Base-by-base conservation (phyloP, 2,329 filamentous ascomycete genomes). In the Beauveria pseudobassiana region DNA sequence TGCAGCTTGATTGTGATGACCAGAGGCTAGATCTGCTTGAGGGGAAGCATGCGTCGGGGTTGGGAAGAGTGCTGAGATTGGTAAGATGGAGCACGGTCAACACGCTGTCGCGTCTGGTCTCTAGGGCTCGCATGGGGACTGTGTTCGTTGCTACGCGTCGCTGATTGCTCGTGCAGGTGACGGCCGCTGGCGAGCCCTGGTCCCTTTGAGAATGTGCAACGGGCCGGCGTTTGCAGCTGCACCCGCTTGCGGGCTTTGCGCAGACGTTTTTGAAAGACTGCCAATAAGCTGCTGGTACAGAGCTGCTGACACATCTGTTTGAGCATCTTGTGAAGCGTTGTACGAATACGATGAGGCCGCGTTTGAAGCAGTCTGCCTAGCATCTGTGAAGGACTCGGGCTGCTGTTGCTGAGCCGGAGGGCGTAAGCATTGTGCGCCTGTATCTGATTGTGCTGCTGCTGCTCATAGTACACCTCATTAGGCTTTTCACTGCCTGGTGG, bases 131-230 rank as follows among this genome's bases (percentile, higher is more conserved):
- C 67, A 20, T 77, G 67, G 12, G 76, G 74, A 67, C 78, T 81
- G 9, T 74, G 76, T 49, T 80, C 77, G 65, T 70, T 75, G 48
- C 73, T 71, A 59, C 28, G 57, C 38, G 73, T 66, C 26, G 69
- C 74, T 64, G 76, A 76, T 62, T 75, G 74, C 9, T 80, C 79
- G 45, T 67, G 71, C 22, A 70, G 70, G 60, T 73, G 71, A 3
- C 75, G 74, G 69, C 71, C 57, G 73, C 69, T 40, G 78, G 75
- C 62, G 77, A 75, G 64, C 69, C 61, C 58, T 72, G 71, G 20
- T 76, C 75, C 72, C 83, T 84, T 82, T 82, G 28, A 82, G 70
- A 62, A 82, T 78, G 66, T 82, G 79, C 62, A 80, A 75, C 49
- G 74, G 61, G 3, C 24, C 69, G 24, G 75, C 71, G 57, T 71